These are phyloP conservation scores for Tylopilus balloui DNA, from an alignment of 768 basidiomycete species.

Conservation along the genomic window DNA sequence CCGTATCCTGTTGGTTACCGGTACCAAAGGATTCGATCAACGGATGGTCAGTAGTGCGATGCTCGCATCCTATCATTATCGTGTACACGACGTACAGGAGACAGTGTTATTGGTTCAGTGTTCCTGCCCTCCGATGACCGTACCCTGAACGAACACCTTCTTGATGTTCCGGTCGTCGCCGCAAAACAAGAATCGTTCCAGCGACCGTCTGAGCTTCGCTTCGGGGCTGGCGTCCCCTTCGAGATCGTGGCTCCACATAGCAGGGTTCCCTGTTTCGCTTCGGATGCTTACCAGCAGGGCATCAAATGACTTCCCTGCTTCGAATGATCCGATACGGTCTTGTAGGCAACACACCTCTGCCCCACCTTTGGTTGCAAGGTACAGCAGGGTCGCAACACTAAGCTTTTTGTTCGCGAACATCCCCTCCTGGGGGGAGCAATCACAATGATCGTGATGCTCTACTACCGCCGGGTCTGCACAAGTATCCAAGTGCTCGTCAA, in stretches of 20 bases:
- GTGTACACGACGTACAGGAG: slow-evolving; percentile 3
- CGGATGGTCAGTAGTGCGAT: neutral
- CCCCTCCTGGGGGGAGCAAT: slow-evolving; percentile 3
- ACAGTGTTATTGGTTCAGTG: slow-evolving; percentile 18
- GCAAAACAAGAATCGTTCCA: slow-evolving; percentile 84
- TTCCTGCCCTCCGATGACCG: slow-evolving; percentile 65
- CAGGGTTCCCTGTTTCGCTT: slow-evolving; percentile 49
- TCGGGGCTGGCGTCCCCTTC: slow-evolving; percentile 32
- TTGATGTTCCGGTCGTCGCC: slow-evolving; percentile 84
- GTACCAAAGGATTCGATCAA: neutral
- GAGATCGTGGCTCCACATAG: slow-evolving; percentile 45
- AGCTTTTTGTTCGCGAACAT: slow-evolving; percentile 59
- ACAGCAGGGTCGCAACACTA: slow-evolving; percentile 68
- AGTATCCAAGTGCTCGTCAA: neutral
- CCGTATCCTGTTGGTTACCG: neutral
- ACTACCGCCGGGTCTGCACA: neutral
- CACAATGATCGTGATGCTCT: neutral
- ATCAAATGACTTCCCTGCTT: slow-evolving; percentile 83
- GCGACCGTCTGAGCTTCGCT: slow-evolving; percentile 44
- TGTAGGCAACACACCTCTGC: slow-evolving; percentile 76
- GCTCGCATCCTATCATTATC: neutral
- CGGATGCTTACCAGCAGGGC: slow-evolving; percentile 70
- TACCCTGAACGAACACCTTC: slow-evolving; percentile 81
- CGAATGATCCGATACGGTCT: slow-evolving; percentile 69
- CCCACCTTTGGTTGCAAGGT: slow-evolving; percentile 90